A percentile compares a stretch with the other conserved stretches of the same genome.
These are phyloP conservation scores for Lactuca sativa DNA, from an alignment of 129 eudicot species.

Conservation along the genomic window DNA sequence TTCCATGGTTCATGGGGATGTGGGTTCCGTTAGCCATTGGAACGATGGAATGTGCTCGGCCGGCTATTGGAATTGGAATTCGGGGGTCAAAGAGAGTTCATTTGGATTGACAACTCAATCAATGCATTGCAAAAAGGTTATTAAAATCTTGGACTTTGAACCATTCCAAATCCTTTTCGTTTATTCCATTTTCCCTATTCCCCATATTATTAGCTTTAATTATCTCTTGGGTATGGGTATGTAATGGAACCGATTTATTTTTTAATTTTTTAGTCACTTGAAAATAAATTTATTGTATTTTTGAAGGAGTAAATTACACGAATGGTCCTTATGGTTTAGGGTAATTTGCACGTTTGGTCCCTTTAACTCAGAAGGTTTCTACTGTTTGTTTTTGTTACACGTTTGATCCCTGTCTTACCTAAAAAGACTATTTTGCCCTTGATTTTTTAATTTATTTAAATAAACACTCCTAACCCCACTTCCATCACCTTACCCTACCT, in stretches of 20 bases:
- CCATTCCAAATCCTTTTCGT: constrained; percentile 24
- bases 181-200: constrained; percentile 2
- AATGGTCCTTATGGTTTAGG: no score
- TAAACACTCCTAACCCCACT: no score
- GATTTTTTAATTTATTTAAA: no score
- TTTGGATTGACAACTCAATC: constrained; percentile 43
- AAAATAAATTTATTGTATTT: no score
- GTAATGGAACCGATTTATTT: no score
- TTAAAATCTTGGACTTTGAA: constrained; percentile 25
- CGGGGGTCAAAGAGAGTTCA: neutral
- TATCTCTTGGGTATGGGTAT: neutral
- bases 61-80: constrained; percentile 7
- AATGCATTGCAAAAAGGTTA: constrained; percentile 12
- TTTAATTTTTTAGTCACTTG: neutral
- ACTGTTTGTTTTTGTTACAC: no score
- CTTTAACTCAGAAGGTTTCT: no score
- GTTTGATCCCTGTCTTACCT: no score
- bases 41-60: constrained; percentile 27
- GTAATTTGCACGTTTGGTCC: no score
- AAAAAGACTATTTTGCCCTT: no score
- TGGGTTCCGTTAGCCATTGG: constrained; percentile 20
- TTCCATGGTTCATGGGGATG: constrained; percentile 19
- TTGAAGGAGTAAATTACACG: no score
- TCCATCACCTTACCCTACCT: no score
- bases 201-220: neutral